Percentiles rank a stretch among this genome's conserved stretches.
These are phyloP conservation scores for Suillus placidus DNA, from an alignment of 768 basidiomycete genomes.

Conservation along the genomic window DNA sequence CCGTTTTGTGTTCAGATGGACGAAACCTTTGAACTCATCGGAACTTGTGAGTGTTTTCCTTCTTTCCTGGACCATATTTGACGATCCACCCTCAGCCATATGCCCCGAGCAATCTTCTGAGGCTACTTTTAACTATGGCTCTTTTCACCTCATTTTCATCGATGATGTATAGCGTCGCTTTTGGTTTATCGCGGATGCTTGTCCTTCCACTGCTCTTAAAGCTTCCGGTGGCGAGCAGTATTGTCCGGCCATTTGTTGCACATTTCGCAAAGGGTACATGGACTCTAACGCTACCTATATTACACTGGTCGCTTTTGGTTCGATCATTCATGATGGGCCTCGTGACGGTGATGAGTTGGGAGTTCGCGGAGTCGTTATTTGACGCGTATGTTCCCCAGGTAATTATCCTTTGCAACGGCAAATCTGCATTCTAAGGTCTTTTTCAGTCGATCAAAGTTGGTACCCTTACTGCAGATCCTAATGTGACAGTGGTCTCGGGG, in stretches of 20 bases:
- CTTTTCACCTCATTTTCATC: slow-evolving; percentile 45
- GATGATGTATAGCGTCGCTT: slow-evolving; percentile 42
- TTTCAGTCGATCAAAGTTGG: slow-evolving; percentile 52
- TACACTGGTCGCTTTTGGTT: slow-evolving; percentile 46
- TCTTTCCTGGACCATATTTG: background rate
- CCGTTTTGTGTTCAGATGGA: slow-evolving; percentile 55
- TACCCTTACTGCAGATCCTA: slow-evolving; percentile 49
- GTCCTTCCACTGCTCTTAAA: slow-evolving; percentile 56
- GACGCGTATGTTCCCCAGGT: slow-evolving; percentile 63
- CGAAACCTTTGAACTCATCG: slow-evolving; percentile 17
- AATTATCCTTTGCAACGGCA: slow-evolving; percentile 11
- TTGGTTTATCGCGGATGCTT: slow-evolving; percentile 48
- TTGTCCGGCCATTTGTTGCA: slow-evolving; percentile 62
- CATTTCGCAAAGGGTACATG: slow-evolving; percentile 65
- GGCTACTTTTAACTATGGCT: slow-evolving; percentile 39
- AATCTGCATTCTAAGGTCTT: slow-evolving; percentile 7
- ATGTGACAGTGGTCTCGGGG: slow-evolving; percentile 64
- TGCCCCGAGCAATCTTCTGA: slow-evolving; percentile 20
- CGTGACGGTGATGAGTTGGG: slow-evolving; percentile 62
- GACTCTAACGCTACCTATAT: slow-evolving; percentile 53
- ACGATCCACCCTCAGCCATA: slow-evolving; percentile 20
- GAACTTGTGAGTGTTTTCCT: slow-evolving; percentile 21
- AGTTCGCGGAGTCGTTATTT: slow-evolving; percentile 61
- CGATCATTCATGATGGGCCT: slow-evolving; percentile 55
- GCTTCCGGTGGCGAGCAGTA: slow-evolving; percentile 51